Base-by-base conservation (phyloP, 2,329 filamentous ascomycete species). In the Chaetoscypha palmicola region DNA sequence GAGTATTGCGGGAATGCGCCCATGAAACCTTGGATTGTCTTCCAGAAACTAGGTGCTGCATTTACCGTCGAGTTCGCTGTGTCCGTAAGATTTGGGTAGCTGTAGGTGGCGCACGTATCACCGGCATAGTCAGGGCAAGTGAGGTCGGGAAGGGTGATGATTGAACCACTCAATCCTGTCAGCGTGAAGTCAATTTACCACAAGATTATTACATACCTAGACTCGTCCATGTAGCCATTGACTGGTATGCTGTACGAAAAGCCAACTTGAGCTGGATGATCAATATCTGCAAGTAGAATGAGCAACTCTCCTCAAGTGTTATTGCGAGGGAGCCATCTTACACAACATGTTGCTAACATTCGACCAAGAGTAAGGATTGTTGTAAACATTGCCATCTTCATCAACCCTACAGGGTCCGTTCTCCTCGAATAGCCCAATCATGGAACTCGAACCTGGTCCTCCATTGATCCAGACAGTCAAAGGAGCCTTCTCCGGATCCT, bases 391-490 rank as follows among this genome's bases (percentile, higher is more conserved):
- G 5, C 57, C 56, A 26, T 75, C 58, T 43, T 68, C 59, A 52
- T 58, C 58, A 19, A 61, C 43, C 4, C 50, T 39, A 40, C 68
- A 77, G 22, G 69, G 70, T 4, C 79, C 79, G 35, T 71, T 66
- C 51, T 80, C 78, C 14, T 68, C 65, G 53, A 83, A 83, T 51
- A 83, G 66, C 17, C 79, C 79, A 46, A 77, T 71, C 68, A 84
- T 71, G 42, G 76, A 81, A 55, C 74, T 79, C 34, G 69, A 70
- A 3, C 80, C 80, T 0, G 80, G 80, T 1, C 80, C 80, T 26
- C 81, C 80, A 58, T 81, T 82, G 48, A 84, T 70, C 76, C 76
- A 43, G 22, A 47, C 72, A 2, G 77, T 74, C 35, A 80, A 55
- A 9, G 68, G 71, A 61, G 49, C 67, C 62, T 46, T 72, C 58